Evolutionary conservation across 2,329 filamentous ascomycete species (phyloP).

Genomic region (Aspergillus pseudotamarii): DNA sequence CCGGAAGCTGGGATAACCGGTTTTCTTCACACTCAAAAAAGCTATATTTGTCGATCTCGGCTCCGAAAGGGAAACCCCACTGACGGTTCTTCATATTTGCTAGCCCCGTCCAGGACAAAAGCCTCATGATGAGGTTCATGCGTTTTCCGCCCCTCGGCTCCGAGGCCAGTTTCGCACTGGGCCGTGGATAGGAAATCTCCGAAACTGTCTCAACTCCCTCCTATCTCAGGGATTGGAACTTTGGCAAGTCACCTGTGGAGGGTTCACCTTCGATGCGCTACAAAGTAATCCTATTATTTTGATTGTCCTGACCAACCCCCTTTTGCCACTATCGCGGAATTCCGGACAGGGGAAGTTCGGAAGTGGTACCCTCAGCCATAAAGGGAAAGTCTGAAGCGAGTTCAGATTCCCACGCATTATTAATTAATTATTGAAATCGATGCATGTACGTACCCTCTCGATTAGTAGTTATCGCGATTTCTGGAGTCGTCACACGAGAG

Average conservation of each 20-base stretch:
- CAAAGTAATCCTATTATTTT: background rate
- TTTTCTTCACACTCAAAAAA: background rate
- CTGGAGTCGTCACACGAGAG: background rate
- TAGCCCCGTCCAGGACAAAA: background rate
- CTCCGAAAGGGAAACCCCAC: conserved; percentile 10
- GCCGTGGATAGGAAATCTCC: background rate
- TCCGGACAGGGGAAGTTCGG: background rate
- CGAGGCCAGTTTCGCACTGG: background rate
- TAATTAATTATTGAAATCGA: background rate
- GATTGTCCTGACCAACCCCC: background rate
- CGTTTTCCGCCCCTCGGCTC: background rate
- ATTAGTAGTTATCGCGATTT: background rate
- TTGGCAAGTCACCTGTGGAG: background rate
- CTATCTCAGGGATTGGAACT: background rate
- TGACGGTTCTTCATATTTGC: background rate
- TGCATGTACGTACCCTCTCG: background rate
- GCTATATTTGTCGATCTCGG: conserved; percentile 5
- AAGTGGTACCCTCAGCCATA: background rate
- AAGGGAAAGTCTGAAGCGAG: background rate
- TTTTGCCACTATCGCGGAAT: background rate
- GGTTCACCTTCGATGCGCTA: background rate
- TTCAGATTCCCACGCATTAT: background rate
- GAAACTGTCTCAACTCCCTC: background rate
- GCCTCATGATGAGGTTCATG: background rate
- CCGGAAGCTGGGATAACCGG: conserved; percentile 4